Base-by-base conservation (phyloP, 208 protist species). In the Trypanosomatidae sp. region DNA sequence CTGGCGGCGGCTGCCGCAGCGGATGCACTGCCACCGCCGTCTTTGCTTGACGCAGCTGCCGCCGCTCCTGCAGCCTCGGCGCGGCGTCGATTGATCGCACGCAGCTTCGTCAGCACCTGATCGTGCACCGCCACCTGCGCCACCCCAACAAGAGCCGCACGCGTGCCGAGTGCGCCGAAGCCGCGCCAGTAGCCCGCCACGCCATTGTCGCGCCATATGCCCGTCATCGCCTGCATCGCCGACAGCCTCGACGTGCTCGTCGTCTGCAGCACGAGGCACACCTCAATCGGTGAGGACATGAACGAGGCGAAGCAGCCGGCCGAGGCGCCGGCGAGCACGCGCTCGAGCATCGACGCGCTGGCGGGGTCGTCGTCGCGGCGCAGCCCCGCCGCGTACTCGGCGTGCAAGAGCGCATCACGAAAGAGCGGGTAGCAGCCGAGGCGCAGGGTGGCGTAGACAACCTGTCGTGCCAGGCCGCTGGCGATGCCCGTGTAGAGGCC, bases 41-140 rank as follows among this genome's bases (percentile, higher is more conserved):
- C n/a, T n/a, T n/a, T n/a, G n/a, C n/a, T n/a, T n/a, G n/a, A n/a
- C n/a, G n/a, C n/a, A n/a, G n/a, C n/a, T n/a, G n/a, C n/a, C n/a
- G n/a, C n/a, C n/a, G n/a, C n/a, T n/a, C n/a, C n/a, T n/a, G n/a
- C n/a, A n/a, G n/a, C n/a, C n/a, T n/a, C n/a, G 18, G 40, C 15
- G 15, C 64, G 59, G 15, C 22, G 6, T 21, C 28, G 42, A 48
- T 92, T 92, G 32, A 40, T 42, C 3, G 37, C 39, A 45, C 79
- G 75, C 38, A 88, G 63, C 41, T 53, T 71, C 10, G 76, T 86
- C 40, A 91, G 56, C 53, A 87, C 71, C 60, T 96, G 89, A 49
- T 96, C 89, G 56, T 96, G 88, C 43, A 92, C 84, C 21, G 77
- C 84, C 20, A 96, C 89, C 70, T 96, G 89, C 46, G 69, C 73